phyloP scores from a whole-genome alignment of 2,329 filamentous ascomycete genomes.

The Penicillium sp. region DNA sequence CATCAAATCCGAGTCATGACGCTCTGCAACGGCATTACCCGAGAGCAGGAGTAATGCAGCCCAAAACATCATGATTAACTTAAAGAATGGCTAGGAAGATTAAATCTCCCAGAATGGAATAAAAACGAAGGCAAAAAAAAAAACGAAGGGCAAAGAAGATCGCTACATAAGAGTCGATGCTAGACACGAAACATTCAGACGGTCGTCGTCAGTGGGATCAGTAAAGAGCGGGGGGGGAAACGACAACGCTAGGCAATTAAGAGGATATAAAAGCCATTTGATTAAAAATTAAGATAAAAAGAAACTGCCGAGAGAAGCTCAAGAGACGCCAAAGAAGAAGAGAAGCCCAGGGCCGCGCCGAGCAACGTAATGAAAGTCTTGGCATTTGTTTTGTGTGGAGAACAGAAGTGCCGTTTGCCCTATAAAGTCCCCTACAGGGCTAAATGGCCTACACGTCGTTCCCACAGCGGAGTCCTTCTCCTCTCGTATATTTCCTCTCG shows the following conservation, averaged over 20 bases:
- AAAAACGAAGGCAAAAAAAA: conserved; percentile 7
- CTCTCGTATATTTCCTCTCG: conserved; percentile 9
- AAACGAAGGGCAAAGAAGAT: neutral
- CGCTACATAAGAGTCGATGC: neutral
- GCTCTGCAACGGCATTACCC: conserved; percentile 23
- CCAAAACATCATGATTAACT: conserved; percentile 25
- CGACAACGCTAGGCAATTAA: neutral
- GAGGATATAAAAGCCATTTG: conserved; percentile 6
- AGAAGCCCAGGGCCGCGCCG: neutral
- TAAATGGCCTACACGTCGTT: neutral
- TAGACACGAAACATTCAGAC: neutral
- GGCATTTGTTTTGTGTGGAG: conserved; percentile 26
- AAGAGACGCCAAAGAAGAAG: conserved; percentile 1
- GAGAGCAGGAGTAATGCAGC: conserved; percentile 27
- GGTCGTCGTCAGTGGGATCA: conserved; percentile 1
- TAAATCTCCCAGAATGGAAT: conserved; percentile 12
- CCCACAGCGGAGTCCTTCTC: conserved; percentile 14
- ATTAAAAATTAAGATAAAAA: conserved; percentile 11
- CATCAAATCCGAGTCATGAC: conserved; percentile 34
- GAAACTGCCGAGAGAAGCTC: neutral
- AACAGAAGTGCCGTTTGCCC: conserved; percentile 14
- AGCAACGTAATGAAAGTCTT: conserved; percentile 21
- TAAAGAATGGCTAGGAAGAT: conserved; percentile 33
- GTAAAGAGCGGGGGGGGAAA: neutral
- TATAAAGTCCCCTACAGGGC: neutral